Evolutionary conservation across 148 eudicot genomes (phyloP), one percentile per base, ranked within the genome.

Genomic region (Pouteria glomerata): DNA sequence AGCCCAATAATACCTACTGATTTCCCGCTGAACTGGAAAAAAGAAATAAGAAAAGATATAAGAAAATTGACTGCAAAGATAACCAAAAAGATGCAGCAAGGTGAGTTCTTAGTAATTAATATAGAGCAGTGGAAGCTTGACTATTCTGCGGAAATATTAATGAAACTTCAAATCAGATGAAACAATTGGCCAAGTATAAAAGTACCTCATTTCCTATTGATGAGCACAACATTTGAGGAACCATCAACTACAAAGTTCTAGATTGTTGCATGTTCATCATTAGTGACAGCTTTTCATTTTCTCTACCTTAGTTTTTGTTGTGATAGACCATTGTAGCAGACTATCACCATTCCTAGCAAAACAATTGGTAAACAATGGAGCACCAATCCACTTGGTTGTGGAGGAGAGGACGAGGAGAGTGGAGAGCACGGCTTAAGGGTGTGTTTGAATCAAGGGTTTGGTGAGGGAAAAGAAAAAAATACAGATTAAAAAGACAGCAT

Each of bases 1-100:
- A 77, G 41, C 6, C 79, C 79, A n/a, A 77, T 57, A 30, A 77
- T 77, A 37, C 79, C 79, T 6, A 77, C 75, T 26, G 74, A 34
- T 64, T 77, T 77, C 66, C 79, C 79, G 57, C 75, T 77, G 56
- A 77, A 57, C 79, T 77, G 66, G 6, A 16, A 56, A 55, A 45
- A 68, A 69, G 8, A 1, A 3, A 48, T 6, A 8, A 3, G 14
- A 48, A 4, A 31, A 45, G n/a, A 30, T 33, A 34, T n/a, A n/a
- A 37, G 19, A 27, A 62, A 33, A 62, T 37, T 34, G 6, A 26
- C 3, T 2, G n/a, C 3, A 37, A 34, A n/a, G 8, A 37, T n/a
- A 21, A 31, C 35, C 4, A 30, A 33, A 19, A 1, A 62, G 29
- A 29, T 24, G 4, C 8, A 1, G 27, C 26, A 37, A 4, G 14